Percentiles rank a stretch among this genome's conserved stretches.
phyloP scores from a whole-genome alignment of 208 protist genomes.

The Wallacemonas sp. region DNA sequence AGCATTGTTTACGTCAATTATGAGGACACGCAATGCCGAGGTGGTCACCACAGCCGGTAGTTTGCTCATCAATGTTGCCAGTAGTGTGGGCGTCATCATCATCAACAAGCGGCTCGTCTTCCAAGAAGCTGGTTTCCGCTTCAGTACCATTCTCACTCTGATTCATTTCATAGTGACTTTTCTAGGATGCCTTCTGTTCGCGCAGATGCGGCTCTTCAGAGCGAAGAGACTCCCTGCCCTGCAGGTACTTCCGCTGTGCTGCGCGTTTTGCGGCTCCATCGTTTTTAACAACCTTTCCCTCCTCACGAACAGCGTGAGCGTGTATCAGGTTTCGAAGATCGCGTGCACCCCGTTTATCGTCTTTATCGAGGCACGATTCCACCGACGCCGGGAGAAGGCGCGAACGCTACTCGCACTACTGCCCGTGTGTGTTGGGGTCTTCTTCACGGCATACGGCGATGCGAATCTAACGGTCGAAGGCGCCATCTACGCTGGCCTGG shows the following conservation, averaged over 20 bases:
- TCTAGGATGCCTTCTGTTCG: slow-evolving; percentile 58
- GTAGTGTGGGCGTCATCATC: slow-evolving; percentile 75
- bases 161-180: slow-evolving; percentile 78
- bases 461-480: slow-evolving; percentile 60
- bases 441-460: slow-evolving; percentile 72
- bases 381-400: slow-evolving; percentile 46
- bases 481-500: slow-evolving; percentile 53
- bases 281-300: slow-evolving; percentile 91
- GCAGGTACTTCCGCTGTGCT: slow-evolving; percentile 60
- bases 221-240: slow-evolving; percentile 37
- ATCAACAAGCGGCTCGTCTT: slow-evolving; percentile 75
- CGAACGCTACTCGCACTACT: slow-evolving; percentile 59
- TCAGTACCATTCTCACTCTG: slow-evolving; percentile 65
- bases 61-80: slow-evolving; percentile 65
- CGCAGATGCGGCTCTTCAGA: slow-evolving; percentile 33
- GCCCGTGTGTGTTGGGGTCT: slow-evolving; percentile 76
- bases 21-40: not conserved
- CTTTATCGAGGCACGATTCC: slow-evolving; percentile 49
- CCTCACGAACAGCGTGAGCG: slow-evolving; percentile 72
- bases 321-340: slow-evolving; percentile 90
- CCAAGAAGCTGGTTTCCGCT: slow-evolving; percentile 53
- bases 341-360: slow-evolving; percentile 82
- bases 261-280: slow-evolving; percentile 84
- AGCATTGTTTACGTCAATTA: not conserved
- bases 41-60: slow-evolving; percentile 21